Evolutionary conservation across 2,329 filamentous ascomycete genomes (phyloP), one percentile per base, ranked within the genome.

Genomic region (Penicillium sp.): DNA sequence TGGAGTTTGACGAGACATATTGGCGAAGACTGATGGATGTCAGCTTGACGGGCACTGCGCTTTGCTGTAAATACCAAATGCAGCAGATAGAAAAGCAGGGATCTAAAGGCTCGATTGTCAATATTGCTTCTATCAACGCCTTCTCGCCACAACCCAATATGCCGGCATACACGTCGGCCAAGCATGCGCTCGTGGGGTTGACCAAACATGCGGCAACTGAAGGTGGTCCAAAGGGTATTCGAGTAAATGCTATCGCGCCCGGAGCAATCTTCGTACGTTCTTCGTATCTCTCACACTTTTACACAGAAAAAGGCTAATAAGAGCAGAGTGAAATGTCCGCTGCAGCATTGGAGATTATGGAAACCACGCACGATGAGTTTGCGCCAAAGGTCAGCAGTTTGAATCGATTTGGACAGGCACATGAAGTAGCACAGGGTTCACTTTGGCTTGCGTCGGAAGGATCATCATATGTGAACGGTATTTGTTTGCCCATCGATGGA

Each of bases 161-260:
- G 61, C 71, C 71, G 1, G 74, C 76, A 2, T 78, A 79, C 56
- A 74, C 69, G 4, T 66, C 69, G 2, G 69, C 72, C 9, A 79
- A 79, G 57, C 77, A 74, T 56, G 77, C 68, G 2, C 57, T 79
- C 4, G 64, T 78, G 6, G 77, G 75, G 1, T 66, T 79, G 47
- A 78, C 76, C 11, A 76, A 77, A 39, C 61, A 65, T 39, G 72
- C 70, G 3, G 67, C 72, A 3, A 68, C 62, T 29, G 71, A 74
- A 52, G 66, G 63, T 11, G 72, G 67, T 0, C 55, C 60, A 11
- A 57, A 60, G 10, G 67, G 66, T 5, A 74, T 76, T 38, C 61
- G 73, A 26, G 69, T 75, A 10, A 76, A 75, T 43, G 64, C 69
- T 2, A 59, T 75, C 42, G 66, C 66, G 9, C 61, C 61, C 8